Evolutionary conservation across 2,329 filamentous ascomycete genomes (phyloP), one percentile per base, ranked within the genome.

Genomic region (Lanzia echinophila): DNA sequence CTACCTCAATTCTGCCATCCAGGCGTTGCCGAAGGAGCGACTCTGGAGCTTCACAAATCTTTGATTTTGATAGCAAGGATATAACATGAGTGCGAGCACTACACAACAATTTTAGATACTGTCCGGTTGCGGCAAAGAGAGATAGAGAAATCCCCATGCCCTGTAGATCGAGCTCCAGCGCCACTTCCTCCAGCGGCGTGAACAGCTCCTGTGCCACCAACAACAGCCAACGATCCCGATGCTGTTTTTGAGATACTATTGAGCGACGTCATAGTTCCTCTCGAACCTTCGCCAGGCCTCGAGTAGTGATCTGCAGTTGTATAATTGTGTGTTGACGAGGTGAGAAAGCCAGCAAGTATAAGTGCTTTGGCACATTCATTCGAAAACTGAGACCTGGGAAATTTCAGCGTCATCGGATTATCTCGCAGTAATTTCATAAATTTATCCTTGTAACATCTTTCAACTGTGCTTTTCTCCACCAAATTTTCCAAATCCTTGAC

Each of bases 341-440:
- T 88, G 1, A 91, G 69, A 62, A 90, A 88, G 2, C 88, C 87
- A 0, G 79, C 77, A 42, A 76, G 72, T 55, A 88, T 78, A 0
- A 91, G 74, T 49, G 76, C 73, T 44, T 82, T 77, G 20, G 78
- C 70, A 62, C 85, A 77, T 3, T 63, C 62, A 10, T 67, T 64
- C 2, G 69, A 65, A 53, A 87, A 69, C 3, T 63, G 58, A 15
- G 65, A 65, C 3, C 67, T 62, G 15, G 70, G 58, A 13, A 79
- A 65, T 2, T 71, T 72, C 19, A 73, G 63, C 0, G 72, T 72
- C 11, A 71, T 75, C 0, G 79, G 76, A 50, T 83, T 74, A 17
- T 70, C 68, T 36, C 69, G 71, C 54, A 90, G 68, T 52, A 80
- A 73, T 1, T 56, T 56, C 15, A 75, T 63, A 55, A 87, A 86